A percentile compares a stretch with the other conserved stretches of the same genome.
Conservation (phyloP, 257 asterid genomes). For the Parsonsia alboflavescens region DNA sequence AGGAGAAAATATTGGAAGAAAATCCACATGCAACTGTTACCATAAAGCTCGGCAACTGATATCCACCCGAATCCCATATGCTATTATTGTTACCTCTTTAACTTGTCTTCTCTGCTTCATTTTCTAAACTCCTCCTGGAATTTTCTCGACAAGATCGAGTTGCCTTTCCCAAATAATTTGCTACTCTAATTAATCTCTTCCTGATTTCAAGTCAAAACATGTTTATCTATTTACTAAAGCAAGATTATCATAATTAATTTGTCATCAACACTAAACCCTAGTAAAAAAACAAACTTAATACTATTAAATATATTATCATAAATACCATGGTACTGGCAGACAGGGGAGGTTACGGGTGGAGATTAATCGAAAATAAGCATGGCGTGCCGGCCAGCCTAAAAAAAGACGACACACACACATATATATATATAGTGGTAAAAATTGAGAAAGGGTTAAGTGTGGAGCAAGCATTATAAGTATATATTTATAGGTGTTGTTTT, state of each 20-base stretch:
- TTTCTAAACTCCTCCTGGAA: neutral
- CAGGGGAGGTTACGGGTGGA: neutral
- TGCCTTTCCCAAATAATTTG: neutral
- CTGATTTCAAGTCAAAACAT: conserved; percentile 1
- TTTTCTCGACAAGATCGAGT: neutral
- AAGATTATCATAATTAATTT: too few species aligned
- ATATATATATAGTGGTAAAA: neutral
- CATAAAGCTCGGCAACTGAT: conserved; percentile 5
- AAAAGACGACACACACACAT: neutral
- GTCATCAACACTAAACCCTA: too few species aligned
- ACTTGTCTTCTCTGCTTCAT: neutral
- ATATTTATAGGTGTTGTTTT: neutral
- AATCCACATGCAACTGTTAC: conserved; percentile 11
- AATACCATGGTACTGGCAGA: neutral
- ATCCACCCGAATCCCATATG: conserved; percentile 6
- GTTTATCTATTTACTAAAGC: neutral
- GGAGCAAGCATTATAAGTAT: neutral
- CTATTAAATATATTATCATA: too few species aligned
- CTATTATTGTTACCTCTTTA: neutral
- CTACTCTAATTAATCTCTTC: neutral
- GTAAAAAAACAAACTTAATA: too few species aligned
- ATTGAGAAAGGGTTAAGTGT: neutral
- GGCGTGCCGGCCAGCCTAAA: neutral
- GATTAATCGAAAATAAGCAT: neutral
- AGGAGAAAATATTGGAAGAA: neutral